Evolutionary conservation across 805 yeast species (phyloP), one percentile per base, ranked within the genome.

Genomic region (Yarrowia hollandica): DNA sequence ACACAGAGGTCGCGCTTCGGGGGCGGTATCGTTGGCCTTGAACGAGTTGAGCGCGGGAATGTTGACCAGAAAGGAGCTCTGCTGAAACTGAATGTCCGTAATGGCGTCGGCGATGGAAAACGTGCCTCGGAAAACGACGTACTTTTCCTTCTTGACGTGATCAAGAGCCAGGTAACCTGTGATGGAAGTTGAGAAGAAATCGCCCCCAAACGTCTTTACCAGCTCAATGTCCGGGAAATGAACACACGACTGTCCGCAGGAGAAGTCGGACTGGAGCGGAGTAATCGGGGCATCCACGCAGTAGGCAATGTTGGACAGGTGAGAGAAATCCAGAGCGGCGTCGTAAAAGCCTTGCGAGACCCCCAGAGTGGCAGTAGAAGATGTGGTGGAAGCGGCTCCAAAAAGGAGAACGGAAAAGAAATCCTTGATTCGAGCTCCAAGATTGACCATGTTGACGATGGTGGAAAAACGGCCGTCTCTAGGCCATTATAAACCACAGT

Each of bases 221-320:
- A 48, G 39, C 21, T 48, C 55, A 2, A 33, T 48, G n/a, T 48
- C 30, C 3, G 55, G 55, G 22, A 48, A 48, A 10, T 31, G 21
- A 4, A 22, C 23, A 19, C 55, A 48, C 2, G 37, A 30, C 28
- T 31, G 28, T 3, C 37, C 39, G 6, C 55, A 48, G 8, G 31
- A 5, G n/a, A 48, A 48, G 34, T 42, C 34, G 34, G 7, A 5
- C 16, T 42, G 18, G 12, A 42, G 9, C 6, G 50, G 34, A 12
- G 33, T 42, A 18, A 42, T 26, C 1, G 50, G 50, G 2, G 50
- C 50, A 7, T 42, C 8, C 4, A 42, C 34, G 8, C 50, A 42
- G 50, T 42, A 42, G 14, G 50, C 50, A 14, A 42, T 18, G 23
- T 42, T 42, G 50, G 50, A 42, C 30, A 65, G 48, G 16, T 26